Evolutionary conservation across 148 eudicot species (phyloP).

Genomic region (Suaeda aralocaspica): DNA sequence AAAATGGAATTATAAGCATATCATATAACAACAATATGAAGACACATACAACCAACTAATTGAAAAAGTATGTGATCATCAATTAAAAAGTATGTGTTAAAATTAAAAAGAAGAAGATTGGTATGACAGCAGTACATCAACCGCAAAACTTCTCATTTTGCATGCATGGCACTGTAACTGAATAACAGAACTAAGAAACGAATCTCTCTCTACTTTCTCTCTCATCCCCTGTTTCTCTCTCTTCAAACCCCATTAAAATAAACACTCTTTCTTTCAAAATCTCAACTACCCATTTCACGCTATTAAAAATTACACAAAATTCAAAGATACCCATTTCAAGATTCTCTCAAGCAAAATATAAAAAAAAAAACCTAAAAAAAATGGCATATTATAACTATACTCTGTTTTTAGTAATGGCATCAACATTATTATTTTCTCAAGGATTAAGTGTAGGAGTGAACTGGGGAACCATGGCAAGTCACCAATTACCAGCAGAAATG

Average conservation of each 20-base stretch:
- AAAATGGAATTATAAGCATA: too few relatives aligned
- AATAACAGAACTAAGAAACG: constrained; percentile 53
- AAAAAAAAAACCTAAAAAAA: neutral
- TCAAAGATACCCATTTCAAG: constrained; percentile 32
- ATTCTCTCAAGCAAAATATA: constrained; percentile 21
- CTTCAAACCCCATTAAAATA: constrained; percentile 17
- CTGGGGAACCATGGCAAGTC: constrained; percentile 92
- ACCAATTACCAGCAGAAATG: constrained; percentile 54
- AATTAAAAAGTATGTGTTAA: too few relatives aligned
- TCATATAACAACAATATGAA: too few relatives aligned
- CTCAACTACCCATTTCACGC: constrained; percentile 21
- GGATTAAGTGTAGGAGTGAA: constrained; percentile 69
- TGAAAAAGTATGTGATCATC: constrained; percentile 1
- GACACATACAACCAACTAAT: too few relatives aligned
- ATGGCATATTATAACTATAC: constrained; percentile 16
- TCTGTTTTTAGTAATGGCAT: constrained; percentile 24
- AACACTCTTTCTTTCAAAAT: constrained; percentile 17
- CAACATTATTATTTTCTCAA: neutral
- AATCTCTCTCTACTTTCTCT: constrained; percentile 25
- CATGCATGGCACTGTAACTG: constrained; percentile 39
- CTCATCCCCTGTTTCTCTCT: constrained; percentile 20
- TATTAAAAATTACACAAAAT: neutral
- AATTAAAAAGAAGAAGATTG: constrained; percentile 5
- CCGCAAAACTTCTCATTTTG: constrained; percentile 4
- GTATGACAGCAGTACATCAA: constrained; percentile 21